Conservation (phyloP, 192 early-diverging fungal genomes). For the Pilaira anomala region DNA sequence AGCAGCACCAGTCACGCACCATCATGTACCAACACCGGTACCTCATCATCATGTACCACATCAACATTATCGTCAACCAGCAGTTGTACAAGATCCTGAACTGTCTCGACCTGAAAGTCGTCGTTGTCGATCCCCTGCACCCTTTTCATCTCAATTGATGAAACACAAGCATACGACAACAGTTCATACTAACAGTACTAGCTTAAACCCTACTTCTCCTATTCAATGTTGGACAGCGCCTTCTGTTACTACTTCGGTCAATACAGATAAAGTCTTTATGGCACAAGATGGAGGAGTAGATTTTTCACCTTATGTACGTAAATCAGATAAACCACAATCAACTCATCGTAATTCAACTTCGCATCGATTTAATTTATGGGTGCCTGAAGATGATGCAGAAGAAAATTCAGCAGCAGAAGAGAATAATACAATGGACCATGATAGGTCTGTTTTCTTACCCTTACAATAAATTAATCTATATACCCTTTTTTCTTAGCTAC, state of each 20-base stretch:
- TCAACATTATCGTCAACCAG: background rate
- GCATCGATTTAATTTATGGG: constrained; percentile 13
- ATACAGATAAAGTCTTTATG: background rate
- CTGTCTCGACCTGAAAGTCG: background rate
- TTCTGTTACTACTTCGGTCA: background rate
- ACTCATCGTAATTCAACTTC: background rate
- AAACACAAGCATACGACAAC: background rate
- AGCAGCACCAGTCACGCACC: too few relatives aligned
- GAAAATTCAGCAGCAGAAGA: constrained; percentile 1
- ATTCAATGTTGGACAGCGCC: background rate
- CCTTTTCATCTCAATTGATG: background rate
- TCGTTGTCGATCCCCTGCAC: background rate
- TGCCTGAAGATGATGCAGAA: background rate
- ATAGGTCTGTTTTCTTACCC: background rate
- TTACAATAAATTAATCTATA: too few relatives aligned
- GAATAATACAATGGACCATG: background rate
- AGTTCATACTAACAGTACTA: background rate
- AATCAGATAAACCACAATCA: constrained; percentile 1
- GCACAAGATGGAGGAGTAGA: background rate
- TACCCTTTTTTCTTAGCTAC: background rate
- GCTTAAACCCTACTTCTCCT: background rate
- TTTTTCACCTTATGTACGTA: background rate
- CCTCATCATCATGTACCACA: background rate
- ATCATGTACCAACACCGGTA: background rate
- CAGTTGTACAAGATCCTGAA: constrained; percentile 1